Percentiles rank a stretch among this genome's conserved stretches.
phyloP scores from a whole-genome alignment of 1,284 basidiomycete genomes.

The Sanguinoderma infundibulare region DNA sequence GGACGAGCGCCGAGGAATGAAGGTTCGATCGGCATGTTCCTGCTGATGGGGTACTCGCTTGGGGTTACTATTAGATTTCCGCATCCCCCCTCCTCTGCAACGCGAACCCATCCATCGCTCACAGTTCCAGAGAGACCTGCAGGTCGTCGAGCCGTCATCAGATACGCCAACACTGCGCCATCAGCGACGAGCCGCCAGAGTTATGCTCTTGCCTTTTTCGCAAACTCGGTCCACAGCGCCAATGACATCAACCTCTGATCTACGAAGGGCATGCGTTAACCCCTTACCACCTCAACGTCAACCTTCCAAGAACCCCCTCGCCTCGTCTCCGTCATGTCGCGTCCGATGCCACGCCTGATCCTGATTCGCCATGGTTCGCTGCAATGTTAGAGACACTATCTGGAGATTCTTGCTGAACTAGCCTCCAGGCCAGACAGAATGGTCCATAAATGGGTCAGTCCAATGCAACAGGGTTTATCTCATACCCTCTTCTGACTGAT shows the following conservation, averaged over 20 bases:
- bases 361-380: conserved; percentile 74
- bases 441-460: conserved; percentile 84
- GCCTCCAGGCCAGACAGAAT: conserved; percentile 87
- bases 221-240: conserved; percentile 8
- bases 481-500: conserved; percentile 6
- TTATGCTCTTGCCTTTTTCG: conserved; percentile 1
- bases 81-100: too few relatives aligned
- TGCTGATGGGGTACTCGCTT: conserved; percentile 15
- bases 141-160: conserved; percentile 5
- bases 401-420: conserved; percentile 9
- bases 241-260: conserved; percentile 17
- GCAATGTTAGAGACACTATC: neutral
- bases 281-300: neutral
- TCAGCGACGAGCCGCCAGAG: neutral
- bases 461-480: conserved; percentile 6
- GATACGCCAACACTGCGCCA: neutral
- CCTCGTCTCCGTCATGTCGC: conserved; percentile 27
- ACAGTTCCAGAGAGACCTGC: neutral
- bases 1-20: conserved; percentile 3
- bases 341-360: conserved; percentile 75
- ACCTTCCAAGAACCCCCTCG: neutral
- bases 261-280: neutral
- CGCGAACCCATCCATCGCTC: neutral
- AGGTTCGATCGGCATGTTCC: conserved; percentile 21
- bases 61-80: conserved; percentile 4